Evolutionary conservation across 2,329 filamentous ascomycete species (phyloP).

Genomic region (Teratosphaeriaceae sp.): DNA sequence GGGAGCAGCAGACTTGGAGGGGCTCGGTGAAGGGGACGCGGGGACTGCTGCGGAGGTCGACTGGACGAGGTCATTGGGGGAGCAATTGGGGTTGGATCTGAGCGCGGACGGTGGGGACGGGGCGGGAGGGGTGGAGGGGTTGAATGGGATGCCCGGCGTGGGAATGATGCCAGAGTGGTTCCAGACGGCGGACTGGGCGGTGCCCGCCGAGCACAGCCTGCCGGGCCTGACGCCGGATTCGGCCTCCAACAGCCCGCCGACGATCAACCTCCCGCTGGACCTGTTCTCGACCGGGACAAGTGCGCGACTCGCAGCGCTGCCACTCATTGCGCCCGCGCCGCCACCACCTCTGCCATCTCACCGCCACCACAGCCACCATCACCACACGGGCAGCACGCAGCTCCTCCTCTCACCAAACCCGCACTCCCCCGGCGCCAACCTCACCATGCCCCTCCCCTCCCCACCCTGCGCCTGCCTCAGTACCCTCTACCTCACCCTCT

Average conservation of each 20-base stretch:
- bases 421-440: constrained; percentile 3
- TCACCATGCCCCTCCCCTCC: constrained; percentile 11
- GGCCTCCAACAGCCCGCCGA: constrained; percentile 10
- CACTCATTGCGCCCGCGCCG: too few relatives aligned
- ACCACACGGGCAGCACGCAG: constrained; percentile 4
- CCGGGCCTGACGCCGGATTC: constrained; percentile 19
- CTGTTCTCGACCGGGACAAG: background rate
- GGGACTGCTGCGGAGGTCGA: background rate
- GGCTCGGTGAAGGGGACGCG: too few relatives aligned
- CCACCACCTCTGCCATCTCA: constrained; percentile 5
- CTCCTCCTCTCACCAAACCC: constrained; percentile 13
- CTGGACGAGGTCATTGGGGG: background rate
- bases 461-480: constrained; percentile 40
- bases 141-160: too few relatives aligned
- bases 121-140: too few relatives aligned
- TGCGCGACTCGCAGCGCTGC: too few relatives aligned
- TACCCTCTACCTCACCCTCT: constrained; percentile 39
- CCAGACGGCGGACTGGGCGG: constrained; percentile 6
- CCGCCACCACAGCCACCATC: constrained; percentile 4
- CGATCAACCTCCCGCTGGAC: constrained; percentile 12
- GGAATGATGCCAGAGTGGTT: constrained; percentile 12
- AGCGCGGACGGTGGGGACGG: too few relatives aligned
- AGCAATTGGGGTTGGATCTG: constrained; percentile 2
- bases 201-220: constrained; percentile 5
- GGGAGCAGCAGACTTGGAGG: background rate